Evolutionary conservation across 2,329 filamentous ascomycete species (phyloP), one percentile per base, ranked within the genome.

Genomic region (Cordyceps fumosorosea): DNA sequence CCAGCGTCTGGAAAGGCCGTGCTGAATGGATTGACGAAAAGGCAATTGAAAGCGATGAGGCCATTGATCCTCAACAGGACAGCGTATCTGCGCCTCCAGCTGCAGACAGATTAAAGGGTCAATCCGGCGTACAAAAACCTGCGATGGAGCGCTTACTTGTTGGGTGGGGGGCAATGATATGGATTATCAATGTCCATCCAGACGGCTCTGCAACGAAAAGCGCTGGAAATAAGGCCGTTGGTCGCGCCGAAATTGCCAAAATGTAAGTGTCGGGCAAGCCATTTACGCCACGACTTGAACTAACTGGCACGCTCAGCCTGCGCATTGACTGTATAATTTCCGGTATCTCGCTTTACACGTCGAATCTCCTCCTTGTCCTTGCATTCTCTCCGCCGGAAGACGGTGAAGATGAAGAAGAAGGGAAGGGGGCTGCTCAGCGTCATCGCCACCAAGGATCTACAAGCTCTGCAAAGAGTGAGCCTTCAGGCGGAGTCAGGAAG

Each of bases 291-390:
- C 18, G 20, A 32, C n/a, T 34, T 50, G 26, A 48, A 51, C 73
- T 76, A 67, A 76, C n/a, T n/a, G n/a, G n/a, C 72, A 26, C n/a
- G 65, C 29, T 20, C 66, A 93, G 89, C 76, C 84, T 98, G 76
- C 90, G 92, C 71, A 96, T 95, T 76, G 95, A 99, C 78, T 98
- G 95, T 80, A 92, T 96, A 74, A 91, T 99, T 80, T 96, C 95
- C 73, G 95, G 95, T 70, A 89, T 99, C 75, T 96, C 93, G 66
- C 83, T 99, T 76, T 98, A 97, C 86, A 96, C 92, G 72, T 91
- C 91, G 72, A 95, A 86, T 72, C 82, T 96, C 68, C 83, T 99
- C 75, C 84, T 96, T 69, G 89, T 98, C 70, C 88, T 99, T 77
- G 93, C 93, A 71, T 97, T 96, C 76, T 87, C 92, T 70, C 88